These are phyloP conservation scores for Exidia glandulosa DNA, from an alignment of 768 basidiomycete species.

Conservation along the genomic window DNA sequence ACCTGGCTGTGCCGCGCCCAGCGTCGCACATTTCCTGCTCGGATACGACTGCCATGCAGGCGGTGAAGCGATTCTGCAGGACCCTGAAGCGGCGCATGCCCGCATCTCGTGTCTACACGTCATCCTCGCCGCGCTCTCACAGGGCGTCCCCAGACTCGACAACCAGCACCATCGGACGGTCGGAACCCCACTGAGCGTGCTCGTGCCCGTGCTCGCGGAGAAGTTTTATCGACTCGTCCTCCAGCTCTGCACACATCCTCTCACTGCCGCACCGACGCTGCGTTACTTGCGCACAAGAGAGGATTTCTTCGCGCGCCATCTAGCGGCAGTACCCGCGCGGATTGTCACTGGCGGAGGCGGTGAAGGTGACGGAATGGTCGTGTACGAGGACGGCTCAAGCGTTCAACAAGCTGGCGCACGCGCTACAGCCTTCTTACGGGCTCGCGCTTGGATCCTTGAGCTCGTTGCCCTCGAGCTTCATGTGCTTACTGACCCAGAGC, in stretches of 20 bases:
- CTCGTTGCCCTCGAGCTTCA: conserved; percentile 82
- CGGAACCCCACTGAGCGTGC: conserved; percentile 42
- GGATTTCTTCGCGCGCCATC: conserved; percentile 80
- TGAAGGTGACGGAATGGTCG: conserved; percentile 44
- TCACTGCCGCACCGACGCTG: conserved; percentile 70
- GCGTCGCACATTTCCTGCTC: conserved; percentile 78
- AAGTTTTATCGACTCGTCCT: conserved; percentile 73
- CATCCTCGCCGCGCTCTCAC: conserved; percentile 64
- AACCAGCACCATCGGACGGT: conserved; percentile 14
- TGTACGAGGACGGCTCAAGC: conserved; percentile 62
- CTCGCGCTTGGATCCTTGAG: conserved; percentile 79
- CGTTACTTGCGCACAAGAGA: conserved; percentile 81
- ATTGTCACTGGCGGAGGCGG: conserved; percentile 40
- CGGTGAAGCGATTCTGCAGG: conserved; percentile 58
- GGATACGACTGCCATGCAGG: conserved; percentile 48
- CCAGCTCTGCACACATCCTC: conserved; percentile 79
- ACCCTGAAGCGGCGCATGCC: conserved; percentile 64
- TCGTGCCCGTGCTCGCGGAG: conserved; percentile 71
- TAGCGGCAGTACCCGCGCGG: conserved; percentile 62
- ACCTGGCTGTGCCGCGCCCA: conserved; percentile 54
- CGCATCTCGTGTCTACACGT: conserved; percentile 67
- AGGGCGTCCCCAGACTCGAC: conserved; percentile 46
- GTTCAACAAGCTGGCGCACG: conserved; percentile 56
- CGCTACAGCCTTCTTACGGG: conserved; percentile 64
- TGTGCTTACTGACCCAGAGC: conserved; percentile 67